Evolutionary conservation across 2,329 filamentous ascomycete genomes (phyloP), one percentile per base, ranked within the genome.

Genomic region (Aspergillus sp.): DNA sequence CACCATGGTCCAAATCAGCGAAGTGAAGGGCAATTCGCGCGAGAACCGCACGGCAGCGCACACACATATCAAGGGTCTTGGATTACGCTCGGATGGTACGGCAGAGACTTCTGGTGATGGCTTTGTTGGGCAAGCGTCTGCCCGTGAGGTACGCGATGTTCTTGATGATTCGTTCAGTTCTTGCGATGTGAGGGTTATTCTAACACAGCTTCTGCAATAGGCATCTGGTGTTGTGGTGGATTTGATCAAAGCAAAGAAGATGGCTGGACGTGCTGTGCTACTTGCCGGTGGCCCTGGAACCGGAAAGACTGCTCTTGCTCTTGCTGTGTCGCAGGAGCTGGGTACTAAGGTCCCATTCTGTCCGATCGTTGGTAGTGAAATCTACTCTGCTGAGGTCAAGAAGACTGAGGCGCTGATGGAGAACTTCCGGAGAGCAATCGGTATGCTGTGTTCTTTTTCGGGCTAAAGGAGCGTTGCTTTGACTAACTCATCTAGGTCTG

Each of bases 351-450:
- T 98, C 45, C 93, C 93, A 6, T 98, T 98, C 67, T 96, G 93
- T 69, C 90, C 91, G 33, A 97, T 98, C 64, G 93, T 96, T 42
- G 93, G 90, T 58, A 96, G 90, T 75, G 93, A 98, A 71, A 86
- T 98, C 60, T 98, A 96, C 74, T 95, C 89, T 56, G 86, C 91
- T 37, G 93, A 98, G 71, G 90, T 98, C 52, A 98, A 98, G 82
- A 98, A 98, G 82, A 98, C 93, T 39, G 93, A 98, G 70, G 86
- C 95, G 54, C 74, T 98, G 65, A 97, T 97, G 93, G 93, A 98
- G 77, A 97, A 97, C 74, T 98, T 98, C 70, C 82, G 93, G 65
- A 80, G 93, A 64, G 93, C 93, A 46, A 98, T 98, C 67, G 93
- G 91, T 79, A 71, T 39, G 62, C 33, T 36, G 44, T 40, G 8